phyloP scores from a whole-genome alignment of 129 eudicot genomes.

The Centella asiatica region DNA sequence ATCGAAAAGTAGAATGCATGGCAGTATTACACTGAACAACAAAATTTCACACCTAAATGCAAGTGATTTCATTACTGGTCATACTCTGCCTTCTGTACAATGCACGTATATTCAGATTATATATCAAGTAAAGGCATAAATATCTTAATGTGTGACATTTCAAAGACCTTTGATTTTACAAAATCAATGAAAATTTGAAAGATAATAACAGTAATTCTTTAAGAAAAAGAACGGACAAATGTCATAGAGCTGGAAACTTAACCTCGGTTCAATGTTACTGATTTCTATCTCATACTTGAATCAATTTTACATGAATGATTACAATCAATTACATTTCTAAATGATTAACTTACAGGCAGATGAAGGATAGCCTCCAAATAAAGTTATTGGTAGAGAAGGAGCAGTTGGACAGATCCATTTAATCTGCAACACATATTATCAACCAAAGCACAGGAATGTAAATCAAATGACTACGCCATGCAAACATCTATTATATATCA shows the following conservation, averaged over 20 bases:
- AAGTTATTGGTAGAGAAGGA: constrained; percentile 74
- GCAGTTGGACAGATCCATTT: constrained; percentile 99
- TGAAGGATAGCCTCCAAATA: constrained; percentile 90
- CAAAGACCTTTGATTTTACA: too few species aligned
- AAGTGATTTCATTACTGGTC: background rate
- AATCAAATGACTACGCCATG: background rate
- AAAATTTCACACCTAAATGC: background rate
- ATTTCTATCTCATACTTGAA: too few species aligned
- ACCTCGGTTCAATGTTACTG: too few species aligned
- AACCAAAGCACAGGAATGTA: background rate
- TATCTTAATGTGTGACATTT: background rate
- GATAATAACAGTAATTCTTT: too few species aligned
- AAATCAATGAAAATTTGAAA: too few species aligned
- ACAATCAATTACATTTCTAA: background rate
- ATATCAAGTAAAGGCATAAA: background rate
- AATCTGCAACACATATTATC: constrained; percentile 42
- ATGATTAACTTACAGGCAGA: constrained; percentile 67
- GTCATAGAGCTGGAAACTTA: too few species aligned
- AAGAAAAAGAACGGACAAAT: too few species aligned
- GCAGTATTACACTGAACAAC: background rate
- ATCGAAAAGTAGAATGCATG: background rate
- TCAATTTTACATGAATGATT: background rate
- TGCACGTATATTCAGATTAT: background rate
- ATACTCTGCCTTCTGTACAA: background rate
- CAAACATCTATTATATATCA: background rate